phyloP scores from a whole-genome alignment of 2,329 filamentous ascomycete genomes.

The Fusarium equiseti region DNA sequence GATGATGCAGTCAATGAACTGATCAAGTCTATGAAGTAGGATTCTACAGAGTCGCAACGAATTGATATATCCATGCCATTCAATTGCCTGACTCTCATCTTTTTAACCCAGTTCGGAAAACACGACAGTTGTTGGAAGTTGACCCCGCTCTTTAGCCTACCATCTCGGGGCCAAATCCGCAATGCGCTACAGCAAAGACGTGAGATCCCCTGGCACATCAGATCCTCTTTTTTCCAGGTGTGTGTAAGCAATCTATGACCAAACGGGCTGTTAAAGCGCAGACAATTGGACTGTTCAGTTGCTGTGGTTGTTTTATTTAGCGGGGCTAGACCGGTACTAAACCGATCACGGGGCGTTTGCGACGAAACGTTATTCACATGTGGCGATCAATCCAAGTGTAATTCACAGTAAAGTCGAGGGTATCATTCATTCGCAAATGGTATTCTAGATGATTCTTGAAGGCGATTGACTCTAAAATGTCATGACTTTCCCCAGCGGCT shows the following conservation, averaged over 20 bases:
- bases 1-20: not conserved
- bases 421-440: not conserved
- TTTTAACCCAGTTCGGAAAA: slow-evolving; percentile 8
- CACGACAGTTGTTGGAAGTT: slow-evolving; percentile 12
- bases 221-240: slow-evolving; percentile 6
- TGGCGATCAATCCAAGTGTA: not conserved
- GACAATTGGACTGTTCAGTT: slow-evolving; percentile 23
- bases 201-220: not conserved
- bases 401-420: not conserved
- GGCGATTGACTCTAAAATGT: not conserved
- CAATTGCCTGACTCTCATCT: slow-evolving; percentile 2
- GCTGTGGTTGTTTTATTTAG: slow-evolving; percentile 29
- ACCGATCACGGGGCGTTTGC: slow-evolving; percentile 26
- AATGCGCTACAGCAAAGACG: not conserved
- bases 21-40: not conserved
- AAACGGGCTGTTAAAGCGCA: slow-evolving; percentile 28
- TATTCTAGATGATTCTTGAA: slow-evolving; percentile 1
- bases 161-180: slow-evolving; percentile 15
- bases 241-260: slow-evolving; percentile 15
- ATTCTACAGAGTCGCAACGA: not conserved
- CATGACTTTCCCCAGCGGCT: not conserved
- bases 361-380: slow-evolving; percentile 5
- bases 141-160: slow-evolving; percentile 34
- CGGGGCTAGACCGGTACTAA: slow-evolving; percentile 14
- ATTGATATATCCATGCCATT: not conserved